phyloP scores from a whole-genome alignment of 2,329 filamentous ascomycete genomes.

The Paraphaeosphaeria minitans region DNA sequence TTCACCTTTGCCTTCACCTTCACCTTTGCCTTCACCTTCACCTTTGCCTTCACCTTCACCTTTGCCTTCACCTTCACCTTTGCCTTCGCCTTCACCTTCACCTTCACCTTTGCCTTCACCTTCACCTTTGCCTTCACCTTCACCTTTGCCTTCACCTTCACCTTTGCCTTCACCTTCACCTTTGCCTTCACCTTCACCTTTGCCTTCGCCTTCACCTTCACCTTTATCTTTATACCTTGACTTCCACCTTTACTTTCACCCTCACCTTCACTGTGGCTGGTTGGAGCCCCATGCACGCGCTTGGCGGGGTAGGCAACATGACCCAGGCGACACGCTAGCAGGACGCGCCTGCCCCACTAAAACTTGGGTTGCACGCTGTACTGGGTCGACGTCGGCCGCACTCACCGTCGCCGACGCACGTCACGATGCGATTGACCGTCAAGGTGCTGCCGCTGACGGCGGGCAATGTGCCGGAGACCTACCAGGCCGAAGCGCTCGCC shows the following conservation, averaged over 20 bases:
- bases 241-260: background rate
- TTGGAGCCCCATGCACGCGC: background rate
- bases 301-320: background rate
- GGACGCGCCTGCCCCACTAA: background rate
- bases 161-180: too few relatives aligned
- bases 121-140: too few relatives aligned
- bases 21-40: too few relatives aligned
- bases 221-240: too few relatives aligned
- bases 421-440: conserved; percentile 38
- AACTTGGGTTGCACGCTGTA: background rate
- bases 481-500: conserved; percentile 22
- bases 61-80: too few relatives aligned
- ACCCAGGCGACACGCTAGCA: background rate
- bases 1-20: too few relatives aligned
- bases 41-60: too few relatives aligned
- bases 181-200: too few relatives aligned
- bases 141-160: too few relatives aligned
- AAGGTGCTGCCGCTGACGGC: conserved; percentile 33
- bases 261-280: background rate
- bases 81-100: too few relatives aligned
- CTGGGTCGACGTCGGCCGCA: background rate
- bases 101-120: too few relatives aligned
- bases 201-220: too few relatives aligned
- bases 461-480: conserved; percentile 28
- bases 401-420: conserved; percentile 3